Evolutionary conservation across 768 basidiomycete genomes (phyloP).

Genomic region (Hygrocybe coccinea): DNA sequence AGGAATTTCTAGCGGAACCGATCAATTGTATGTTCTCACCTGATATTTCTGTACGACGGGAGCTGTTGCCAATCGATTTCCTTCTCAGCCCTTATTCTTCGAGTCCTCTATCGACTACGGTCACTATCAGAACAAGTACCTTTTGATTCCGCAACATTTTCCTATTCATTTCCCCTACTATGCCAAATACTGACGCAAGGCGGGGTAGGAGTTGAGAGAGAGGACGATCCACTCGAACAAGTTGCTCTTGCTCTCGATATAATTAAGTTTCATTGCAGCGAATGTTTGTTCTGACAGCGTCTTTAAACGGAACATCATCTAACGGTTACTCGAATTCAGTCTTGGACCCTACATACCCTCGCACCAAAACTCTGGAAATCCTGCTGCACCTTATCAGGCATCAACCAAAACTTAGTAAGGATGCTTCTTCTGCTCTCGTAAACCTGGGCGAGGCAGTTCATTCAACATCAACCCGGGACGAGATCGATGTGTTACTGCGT

Average conservation of each 20-base stretch:
- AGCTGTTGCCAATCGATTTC: conserved; percentile 2
- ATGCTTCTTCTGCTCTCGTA: conserved; percentile 74
- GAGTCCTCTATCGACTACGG: conserved; percentile 80
- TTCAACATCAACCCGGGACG: conserved; percentile 53
- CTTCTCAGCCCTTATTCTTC: conserved; percentile 64
- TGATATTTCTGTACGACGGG: not conserved
- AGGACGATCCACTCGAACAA: conserved; percentile 75
- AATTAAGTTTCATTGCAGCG: conserved; percentile 63
- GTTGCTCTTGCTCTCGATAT: conserved; percentile 68
- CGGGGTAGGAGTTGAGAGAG: conserved; percentile 59
- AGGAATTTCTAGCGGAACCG: conserved; percentile 67
- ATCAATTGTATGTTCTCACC: conserved; percentile 47
- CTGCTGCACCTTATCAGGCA: conserved; percentile 68
- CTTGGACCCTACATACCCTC: conserved; percentile 66
- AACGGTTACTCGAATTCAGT: conserved; percentile 41
- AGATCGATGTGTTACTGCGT: conserved; percentile 59
- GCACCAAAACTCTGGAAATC: conserved; percentile 59
- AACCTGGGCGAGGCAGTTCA: conserved; percentile 79
- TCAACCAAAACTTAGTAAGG: conserved; percentile 79
- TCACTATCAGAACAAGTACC: conserved; percentile 75
- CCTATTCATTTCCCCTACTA: conserved; percentile 74
- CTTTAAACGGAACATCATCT: not conserved
- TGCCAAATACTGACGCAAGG: conserved; percentile 62
- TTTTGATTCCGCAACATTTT: conserved; percentile 82
- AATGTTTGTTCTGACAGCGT: conserved; percentile 50